Evolutionary conservation across 352 stramenopile genomes (phyloP).

Genomic region (Aphanomyces astaci): DNA sequence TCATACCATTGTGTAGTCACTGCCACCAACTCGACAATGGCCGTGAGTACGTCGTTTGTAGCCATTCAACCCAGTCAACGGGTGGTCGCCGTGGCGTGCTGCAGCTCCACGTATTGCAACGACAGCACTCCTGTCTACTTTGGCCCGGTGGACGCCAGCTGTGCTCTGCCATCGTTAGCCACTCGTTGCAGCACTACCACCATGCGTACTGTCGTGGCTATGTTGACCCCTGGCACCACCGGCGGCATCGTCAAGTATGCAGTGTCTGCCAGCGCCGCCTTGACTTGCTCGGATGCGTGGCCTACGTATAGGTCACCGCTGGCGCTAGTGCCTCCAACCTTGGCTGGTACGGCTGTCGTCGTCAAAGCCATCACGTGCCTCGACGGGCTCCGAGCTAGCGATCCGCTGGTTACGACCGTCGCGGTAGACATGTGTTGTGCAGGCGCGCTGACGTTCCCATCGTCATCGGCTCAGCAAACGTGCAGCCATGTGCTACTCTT

Average conservation of each 20-base stretch:
- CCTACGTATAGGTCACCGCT: slow-evolving; percentile 31
- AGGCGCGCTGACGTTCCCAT: slow-evolving; percentile 33
- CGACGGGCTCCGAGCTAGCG: slow-evolving; percentile 37
- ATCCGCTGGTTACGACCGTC: slow-evolving; percentile 31
- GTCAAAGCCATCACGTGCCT: slow-evolving; percentile 49
- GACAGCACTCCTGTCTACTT: slow-evolving; percentile 24
- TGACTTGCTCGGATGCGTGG: slow-evolving; percentile 31
- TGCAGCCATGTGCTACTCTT: slow-evolving; percentile 48
- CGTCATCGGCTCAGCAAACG: slow-evolving; percentile 25
- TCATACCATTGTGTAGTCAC: too few relatives aligned
- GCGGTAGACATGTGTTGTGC: slow-evolving; percentile 46
- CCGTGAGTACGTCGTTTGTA: neutral
- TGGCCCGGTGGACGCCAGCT: slow-evolving; percentile 26
- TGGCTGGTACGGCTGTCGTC: neutral
- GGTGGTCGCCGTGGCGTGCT: slow-evolving; percentile 45
- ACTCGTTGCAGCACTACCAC: slow-evolving; percentile 27
- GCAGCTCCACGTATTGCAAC: slow-evolving; percentile 25
- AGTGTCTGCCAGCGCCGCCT: slow-evolving; percentile 2
- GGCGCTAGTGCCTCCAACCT: slow-evolving; percentile 22
- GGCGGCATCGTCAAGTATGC: slow-evolving; percentile 30
- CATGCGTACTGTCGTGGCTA: slow-evolving; percentile 29
- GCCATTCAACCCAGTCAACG: slow-evolving; percentile 35
- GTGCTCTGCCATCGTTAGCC: slow-evolving; percentile 25
- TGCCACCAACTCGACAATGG: too few relatives aligned
- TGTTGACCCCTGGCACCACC: slow-evolving; percentile 28